Conservation (phyloP, 2,329 filamentous ascomycete genomes). For the Colletotrichum echinochloae region DNA sequence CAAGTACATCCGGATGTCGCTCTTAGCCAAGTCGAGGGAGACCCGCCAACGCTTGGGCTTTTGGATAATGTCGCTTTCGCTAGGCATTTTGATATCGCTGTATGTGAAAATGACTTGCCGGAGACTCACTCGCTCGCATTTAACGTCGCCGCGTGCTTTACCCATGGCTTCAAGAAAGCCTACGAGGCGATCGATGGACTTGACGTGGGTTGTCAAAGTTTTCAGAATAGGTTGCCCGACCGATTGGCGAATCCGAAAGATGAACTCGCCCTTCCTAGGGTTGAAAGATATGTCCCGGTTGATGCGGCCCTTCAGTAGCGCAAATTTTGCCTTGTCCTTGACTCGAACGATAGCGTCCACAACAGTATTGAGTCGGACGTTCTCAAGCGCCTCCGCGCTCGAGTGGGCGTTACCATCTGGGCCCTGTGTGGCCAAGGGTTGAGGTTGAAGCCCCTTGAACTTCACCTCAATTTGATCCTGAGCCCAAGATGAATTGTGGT, state of each 20-base stretch:
- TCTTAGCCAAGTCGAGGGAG: constrained; percentile 66
- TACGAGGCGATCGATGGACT: constrained; percentile 77
- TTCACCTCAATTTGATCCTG: constrained; percentile 68
- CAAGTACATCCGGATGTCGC: constrained; percentile 69
- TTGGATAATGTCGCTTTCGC: constrained; percentile 26
- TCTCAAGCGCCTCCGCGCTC: constrained; percentile 14
- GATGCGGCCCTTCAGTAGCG: constrained; percentile 64
- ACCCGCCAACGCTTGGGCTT: constrained; percentile 60
- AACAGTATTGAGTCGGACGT: constrained; percentile 24
- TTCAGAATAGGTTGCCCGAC: constrained; percentile 71
- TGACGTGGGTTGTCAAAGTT: constrained; percentile 69
- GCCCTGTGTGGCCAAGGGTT: constrained; percentile 25
- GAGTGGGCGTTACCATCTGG: constrained; percentile 15
- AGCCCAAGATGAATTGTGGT: constrained; percentile 61
- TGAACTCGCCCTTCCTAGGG: constrained; percentile 69
- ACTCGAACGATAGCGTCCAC: constrained; percentile 67
- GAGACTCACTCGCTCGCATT: constrained; percentile 70
- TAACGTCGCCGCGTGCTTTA: constrained; percentile 64
- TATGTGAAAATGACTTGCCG: constrained; percentile 78
- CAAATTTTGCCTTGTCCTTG: constrained; percentile 65
- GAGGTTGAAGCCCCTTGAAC: constrained; percentile 61
- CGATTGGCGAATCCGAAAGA: constrained; percentile 68
- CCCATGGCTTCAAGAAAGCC: constrained; percentile 76
- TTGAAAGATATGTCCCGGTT: constrained; percentile 74
- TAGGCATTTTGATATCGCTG: constrained; percentile 50